Evolutionary conservation across 805 yeast genomes (phyloP).

Genomic region (Wickerhamiella cacticola): DNA sequence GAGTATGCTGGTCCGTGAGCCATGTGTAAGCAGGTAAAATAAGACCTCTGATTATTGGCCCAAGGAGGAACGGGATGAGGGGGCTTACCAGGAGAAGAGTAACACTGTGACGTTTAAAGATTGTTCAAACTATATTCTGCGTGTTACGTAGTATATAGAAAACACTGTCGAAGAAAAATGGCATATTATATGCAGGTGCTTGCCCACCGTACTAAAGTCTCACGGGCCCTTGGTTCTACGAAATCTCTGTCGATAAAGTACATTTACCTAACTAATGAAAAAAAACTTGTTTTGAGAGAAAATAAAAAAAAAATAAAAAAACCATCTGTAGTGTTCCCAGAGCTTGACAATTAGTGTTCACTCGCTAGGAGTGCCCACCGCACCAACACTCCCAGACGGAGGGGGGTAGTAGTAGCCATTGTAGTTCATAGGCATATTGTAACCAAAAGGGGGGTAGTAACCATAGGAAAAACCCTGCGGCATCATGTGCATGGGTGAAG

Average conservation of each 20-base stretch:
- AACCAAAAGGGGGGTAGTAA: neutral
- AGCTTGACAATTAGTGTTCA: no score
- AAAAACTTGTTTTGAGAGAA: no score
- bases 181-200: no score
- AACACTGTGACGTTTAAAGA: no score
- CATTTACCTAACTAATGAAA: neutral
- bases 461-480: neutral
- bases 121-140: no score
- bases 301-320: neutral
- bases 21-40: constrained; percentile 5
- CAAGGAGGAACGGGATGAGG: no score
- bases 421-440: neutral
- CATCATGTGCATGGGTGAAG: neutral
- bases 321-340: neutral
- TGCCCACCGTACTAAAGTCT: no score
- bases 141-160: no score
- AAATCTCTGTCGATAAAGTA: no score
- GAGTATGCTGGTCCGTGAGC: constrained; percentile 24
- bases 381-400: neutral
- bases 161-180: no score
- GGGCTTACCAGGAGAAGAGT: neutral
- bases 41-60: neutral
- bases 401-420: constrained; percentile 1
- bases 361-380: neutral
- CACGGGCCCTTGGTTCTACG: no score